Evolutionary conservation across 2,329 filamentous ascomycete species (phyloP).

Genomic region (Xylariaceae sp.): DNA sequence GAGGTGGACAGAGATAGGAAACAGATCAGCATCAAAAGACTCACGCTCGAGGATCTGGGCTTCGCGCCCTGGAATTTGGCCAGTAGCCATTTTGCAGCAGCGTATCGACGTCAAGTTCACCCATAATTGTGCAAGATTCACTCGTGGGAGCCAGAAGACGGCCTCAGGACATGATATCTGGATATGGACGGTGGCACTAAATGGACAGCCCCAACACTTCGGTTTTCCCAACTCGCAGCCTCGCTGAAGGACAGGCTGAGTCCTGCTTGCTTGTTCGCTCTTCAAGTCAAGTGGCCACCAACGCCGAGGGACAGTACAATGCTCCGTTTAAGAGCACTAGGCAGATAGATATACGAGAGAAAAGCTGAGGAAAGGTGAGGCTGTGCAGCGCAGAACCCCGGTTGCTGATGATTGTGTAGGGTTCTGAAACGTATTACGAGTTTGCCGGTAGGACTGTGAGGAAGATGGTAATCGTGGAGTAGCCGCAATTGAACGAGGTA

Average conservation of each 20-base stretch:
- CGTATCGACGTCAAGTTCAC: constrained; percentile 26
- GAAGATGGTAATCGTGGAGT: no score
- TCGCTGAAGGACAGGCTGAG: constrained; percentile 1
- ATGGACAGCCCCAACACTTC: constrained; percentile 15
- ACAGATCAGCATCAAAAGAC: constrained; percentile 7
- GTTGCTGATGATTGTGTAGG: no score
- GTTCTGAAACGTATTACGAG: no score
- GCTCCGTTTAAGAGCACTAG: neutral
- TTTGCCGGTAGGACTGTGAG: no score
- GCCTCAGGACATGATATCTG: constrained; percentile 24
- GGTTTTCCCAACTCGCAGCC: constrained; percentile 18
- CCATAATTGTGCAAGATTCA: constrained; percentile 23
- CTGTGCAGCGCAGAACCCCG: no score
- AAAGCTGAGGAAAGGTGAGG: neutral
- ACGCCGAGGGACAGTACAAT: constrained; percentile 2
- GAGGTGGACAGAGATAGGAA: constrained; percentile 7
- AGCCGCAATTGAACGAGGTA: no score
- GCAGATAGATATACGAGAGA: neutral
- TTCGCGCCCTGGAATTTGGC: constrained; percentile 28
- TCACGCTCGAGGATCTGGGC: constrained; percentile 26
- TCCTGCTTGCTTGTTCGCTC: neutral
- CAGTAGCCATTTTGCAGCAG: constrained; percentile 32
- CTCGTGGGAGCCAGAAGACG: constrained; percentile 8
- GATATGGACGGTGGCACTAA: constrained; percentile 4
- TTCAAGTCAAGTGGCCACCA: constrained; percentile 6